Evolutionary conservation across 164 flowering plant genomes (phyloP), one percentile per base, ranked within the genome.

Genomic region (Dillenia suffruticosa): DNA sequence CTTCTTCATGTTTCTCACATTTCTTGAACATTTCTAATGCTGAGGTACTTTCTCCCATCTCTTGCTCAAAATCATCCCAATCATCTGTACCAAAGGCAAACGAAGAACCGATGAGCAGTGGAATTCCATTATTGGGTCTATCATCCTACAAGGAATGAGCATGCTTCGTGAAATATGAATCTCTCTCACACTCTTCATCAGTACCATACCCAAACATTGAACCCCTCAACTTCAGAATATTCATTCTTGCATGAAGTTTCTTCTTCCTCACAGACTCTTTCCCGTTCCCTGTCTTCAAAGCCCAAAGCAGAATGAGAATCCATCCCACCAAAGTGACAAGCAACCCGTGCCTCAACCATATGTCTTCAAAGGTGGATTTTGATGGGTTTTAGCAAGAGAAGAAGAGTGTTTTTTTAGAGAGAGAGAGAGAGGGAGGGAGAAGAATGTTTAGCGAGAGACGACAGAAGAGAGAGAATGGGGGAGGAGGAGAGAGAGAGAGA

Each of bases 71-170:
- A 67, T 88, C 89, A 71, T 85, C 81, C 98, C 94, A 90, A 72
- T 93, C 98, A 10, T 84, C 77, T 15, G 78, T 67, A 70, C 98
- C 98, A 79, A 85, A 93, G 8, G 88, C 96, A 12, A 76, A 76
- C 32, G 87, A 65, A 2, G 94, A 78, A 65, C 74, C 82, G 58
- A 88, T 84, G 52, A 79, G 78, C 65, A 92, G 61, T n/a, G 84
- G 73, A 69, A 80, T 82, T 68, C 66, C 81, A 49, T 76, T 61
- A 60, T 46, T 58, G 9, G 11, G 22, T 46, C 69, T 66, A 32
- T 59, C 62, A 59, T 67, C 77, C 57, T 56, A 55, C 5, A 0
- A 9, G 63, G 53, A 54, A 10, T 57, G 69, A 12, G 57, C 44
- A 44, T 70, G 67, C 59, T 63, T 73, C 47, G 15, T 68, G 40